Evolutionary conservation across 202 grass and related monocot species (phyloP).

Genomic region (Hordeum pubiflorum): DNA sequence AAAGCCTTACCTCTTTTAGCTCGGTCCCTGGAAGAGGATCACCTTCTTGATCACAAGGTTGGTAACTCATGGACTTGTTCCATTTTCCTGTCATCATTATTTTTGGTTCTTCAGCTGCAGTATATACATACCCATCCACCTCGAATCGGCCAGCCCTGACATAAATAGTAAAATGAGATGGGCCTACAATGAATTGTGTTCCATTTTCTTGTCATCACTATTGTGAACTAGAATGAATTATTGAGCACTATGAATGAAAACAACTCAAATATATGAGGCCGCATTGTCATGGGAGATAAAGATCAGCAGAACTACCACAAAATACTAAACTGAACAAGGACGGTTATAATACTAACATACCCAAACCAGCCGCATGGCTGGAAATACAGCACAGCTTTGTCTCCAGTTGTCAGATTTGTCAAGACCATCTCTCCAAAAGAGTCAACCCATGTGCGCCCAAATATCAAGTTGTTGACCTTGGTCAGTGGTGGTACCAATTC

Average conservation of each 20-base stretch:
- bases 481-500: slow-evolving; percentile 81
- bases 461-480: slow-evolving; percentile 91
- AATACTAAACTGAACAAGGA: not conserved
- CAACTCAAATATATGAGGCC: not conserved
- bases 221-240: not conserved
- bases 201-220: no score
- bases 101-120: slow-evolving; percentile 85
- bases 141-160: slow-evolving; percentile 80
- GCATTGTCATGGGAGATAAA: not conserved
- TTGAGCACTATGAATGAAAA: not conserved
- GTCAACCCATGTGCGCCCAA: slow-evolving; percentile 92
- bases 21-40: slow-evolving; percentile 80
- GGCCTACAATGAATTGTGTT: not conserved
- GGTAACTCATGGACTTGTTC: slow-evolving; percentile 75
- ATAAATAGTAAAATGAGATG: slow-evolving; percentile 6
- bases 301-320: not conserved
- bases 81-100: slow-evolving; percentile 91
- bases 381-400: slow-evolving; percentile 90
- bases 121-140: slow-evolving; percentile 94
- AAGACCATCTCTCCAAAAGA: slow-evolving; percentile 81
- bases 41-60: slow-evolving; percentile 89
- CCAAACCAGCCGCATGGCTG: slow-evolving; percentile 97
- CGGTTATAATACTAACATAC: slow-evolving; percentile 31
- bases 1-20: slow-evolving; percentile 56
- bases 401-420: slow-evolving; percentile 78